Evolutionary conservation across 495 filamentous ascomycete genomes (phyloP), one percentile per base, ranked within the genome.

Genomic region (Xylaria bambusicola): DNA sequence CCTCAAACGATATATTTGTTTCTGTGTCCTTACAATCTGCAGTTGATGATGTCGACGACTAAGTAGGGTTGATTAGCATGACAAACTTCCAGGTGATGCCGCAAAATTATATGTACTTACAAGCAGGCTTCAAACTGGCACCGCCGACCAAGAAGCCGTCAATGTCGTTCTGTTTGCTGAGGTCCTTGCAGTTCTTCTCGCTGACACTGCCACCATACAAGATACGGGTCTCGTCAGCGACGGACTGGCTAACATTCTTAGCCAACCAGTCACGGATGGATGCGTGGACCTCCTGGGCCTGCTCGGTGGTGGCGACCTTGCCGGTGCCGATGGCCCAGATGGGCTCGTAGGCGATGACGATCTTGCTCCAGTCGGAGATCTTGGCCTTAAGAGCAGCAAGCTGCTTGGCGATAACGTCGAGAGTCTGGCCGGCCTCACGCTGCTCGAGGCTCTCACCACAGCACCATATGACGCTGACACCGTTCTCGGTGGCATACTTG

Each of bases 251-350:
- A 61, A 97, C 83, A 58, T 86, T 82, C 65, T 86, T 80, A 62
- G 78, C 81, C 67, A 98, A 79, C 93, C 93, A 98, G 66, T 87
- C 76, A 64, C 94, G 90, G 75, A 98, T 96, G 60, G 87, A 92
- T 48, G 84, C 88, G 77, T 98, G 94, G 58, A 94, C 92, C 75
- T 97, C 92, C 80, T 97, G 92, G 56, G 92, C 92, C 79, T 97
- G 92, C 80, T 91, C 80, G 44, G 90, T 93, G 51, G 86, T 92
- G 66, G 94, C 94, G 59, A 98, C 94, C 81, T 97, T 97, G 69
- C 94, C 94, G 62, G 94, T 98, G 60, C 95, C 94, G 70, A 98
- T 98, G 66, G 93, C 95, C 93, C 94, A 98, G 80, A 98, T 93
- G 65, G 94, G 94, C 84, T 98, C 95, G 74, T 98, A 98, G 66